Base-by-base conservation (phyloP, 495 filamentous ascomycete species). In the Annulohypoxylon moriforme region DNA sequence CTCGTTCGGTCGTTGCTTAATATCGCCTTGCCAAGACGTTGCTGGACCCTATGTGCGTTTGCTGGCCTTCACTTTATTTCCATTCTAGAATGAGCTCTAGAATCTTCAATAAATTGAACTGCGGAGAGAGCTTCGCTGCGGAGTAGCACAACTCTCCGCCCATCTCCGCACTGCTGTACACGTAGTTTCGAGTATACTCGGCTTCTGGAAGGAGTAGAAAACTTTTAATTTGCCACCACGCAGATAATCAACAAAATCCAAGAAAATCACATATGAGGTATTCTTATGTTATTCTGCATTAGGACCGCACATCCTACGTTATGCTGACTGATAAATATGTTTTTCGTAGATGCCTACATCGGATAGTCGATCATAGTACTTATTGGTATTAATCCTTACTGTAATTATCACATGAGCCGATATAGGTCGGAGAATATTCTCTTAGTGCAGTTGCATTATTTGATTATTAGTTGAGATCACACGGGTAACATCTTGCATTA, bases 31-130 rank as follows among this genome's bases (percentile, higher is more conserved):
- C 72, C 72, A 74, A 74, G 72, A 46, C 29, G 9, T 27, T 49
- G 38, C 36, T 63, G 72, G 72, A 71, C 72, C 72, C 67, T 71
- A 64, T 70, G 68, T 74, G 72, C 72, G 68, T 74, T 74, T 68
- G 55, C 31, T 74, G 58, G 53, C 67, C 42, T 58, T 73, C 33
- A 63, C 71, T 73, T 69, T 73, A 73, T 69, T 73, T 69, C 40
- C 46, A 63, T 69, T 69, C 61, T 67, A 67, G 61, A 65, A 68
- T 61, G 34, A 44, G 53, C 49, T 73, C 67, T 62, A 42, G 67
- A 69, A 70, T 67, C 58, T 60, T 56, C 3, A 69, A 63, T 56
- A 36, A 31, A 74, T 60, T 59, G 49, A 71, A 29, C n/a, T 74
- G 71, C 64, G 67, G 67, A 71, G 66, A 66, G 53, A 58, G 42